Percentiles rank a stretch among this genome's conserved stretches.
These are phyloP conservation scores for Pseudozyma pruni DNA, from an alignment of 1,284 basidiomycete genomes.

Conservation along the genomic window DNA sequence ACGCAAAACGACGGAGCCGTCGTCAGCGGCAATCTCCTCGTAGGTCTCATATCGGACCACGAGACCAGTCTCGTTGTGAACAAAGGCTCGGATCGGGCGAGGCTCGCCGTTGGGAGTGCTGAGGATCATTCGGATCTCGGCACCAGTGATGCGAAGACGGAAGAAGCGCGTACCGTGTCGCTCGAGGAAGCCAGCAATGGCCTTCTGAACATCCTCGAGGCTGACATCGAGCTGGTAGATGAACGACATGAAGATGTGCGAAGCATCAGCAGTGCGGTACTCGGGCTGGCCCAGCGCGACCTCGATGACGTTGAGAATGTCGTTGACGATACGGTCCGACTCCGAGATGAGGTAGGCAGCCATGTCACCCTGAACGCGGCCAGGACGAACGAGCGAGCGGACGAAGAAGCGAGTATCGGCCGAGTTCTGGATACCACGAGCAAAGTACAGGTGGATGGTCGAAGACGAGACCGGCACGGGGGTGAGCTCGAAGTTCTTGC, in stretches of 20 bases:
- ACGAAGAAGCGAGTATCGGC: constrained; percentile 97
- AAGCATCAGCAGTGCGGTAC: constrained; percentile 64
- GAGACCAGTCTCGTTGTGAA: constrained; percentile 98
- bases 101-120: constrained; percentile 87
- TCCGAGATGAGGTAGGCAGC: constrained; percentile 98
- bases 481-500: constrained; percentile 89
- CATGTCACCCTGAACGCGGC: constrained; percentile 88
- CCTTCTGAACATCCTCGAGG: constrained; percentile 94
- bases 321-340: constrained; percentile 94
- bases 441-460: constrained; percentile 84
- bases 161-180: constrained; percentile 91
- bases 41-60: constrained; percentile 99
- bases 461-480: constrained; percentile 79
- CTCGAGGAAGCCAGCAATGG: constrained; percentile 96
- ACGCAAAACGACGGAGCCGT: constrained; percentile 91
- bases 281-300: constrained; percentile 65
- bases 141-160: constrained; percentile 96
- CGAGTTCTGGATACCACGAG: constrained; percentile 92
- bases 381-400: constrained; percentile 93
- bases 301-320: constrained; percentile 92
- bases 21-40: constrained; percentile 96
- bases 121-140: constrained; percentile 93
- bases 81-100: constrained; percentile 93
- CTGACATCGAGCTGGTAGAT: constrained; percentile 94
- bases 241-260: constrained; percentile 81